These are phyloP conservation scores for Coemansia sp. DNA, from an alignment of 192 early-diverging fungal species.

Conservation along the genomic window DNA sequence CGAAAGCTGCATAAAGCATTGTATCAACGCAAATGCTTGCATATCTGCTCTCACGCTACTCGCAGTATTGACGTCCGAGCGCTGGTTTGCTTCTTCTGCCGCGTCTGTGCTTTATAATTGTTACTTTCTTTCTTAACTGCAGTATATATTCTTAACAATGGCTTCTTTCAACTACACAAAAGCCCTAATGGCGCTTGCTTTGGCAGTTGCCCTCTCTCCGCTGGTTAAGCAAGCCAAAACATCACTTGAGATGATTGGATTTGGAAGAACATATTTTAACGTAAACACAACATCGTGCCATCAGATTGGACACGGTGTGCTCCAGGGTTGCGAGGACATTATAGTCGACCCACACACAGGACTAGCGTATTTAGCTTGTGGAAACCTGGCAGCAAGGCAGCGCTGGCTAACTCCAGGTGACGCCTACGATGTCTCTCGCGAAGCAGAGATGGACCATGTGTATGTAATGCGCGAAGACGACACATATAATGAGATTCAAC, in stretches of 20 bases:
- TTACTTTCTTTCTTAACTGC: neutral
- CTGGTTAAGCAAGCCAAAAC: slow-evolving; percentile 11
- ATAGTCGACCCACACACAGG: slow-evolving; percentile 58
- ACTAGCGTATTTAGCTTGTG: slow-evolving; percentile 59
- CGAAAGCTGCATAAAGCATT: no score
- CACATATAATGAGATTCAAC: slow-evolving; percentile 22
- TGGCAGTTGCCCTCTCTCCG: neutral
- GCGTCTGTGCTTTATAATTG: neutral
- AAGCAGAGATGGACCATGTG: slow-evolving; percentile 42
- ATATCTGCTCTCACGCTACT: no score
- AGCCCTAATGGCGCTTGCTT: neutral
- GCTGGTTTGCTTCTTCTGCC: neutral
- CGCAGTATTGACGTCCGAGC: neutral
- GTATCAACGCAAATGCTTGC: no score
- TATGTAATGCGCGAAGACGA: slow-evolving; percentile 56
- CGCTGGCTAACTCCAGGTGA: slow-evolving; percentile 53
- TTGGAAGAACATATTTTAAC: slow-evolving; percentile 24
- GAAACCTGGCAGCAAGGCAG: slow-evolving; percentile 46
- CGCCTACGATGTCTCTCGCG: slow-evolving; percentile 27
- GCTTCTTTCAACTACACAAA: neutral
- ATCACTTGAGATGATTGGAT: slow-evolving; percentile 13
- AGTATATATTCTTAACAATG: neutral
- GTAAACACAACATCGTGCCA: slow-evolving; percentile 45
- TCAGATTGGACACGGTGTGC: slow-evolving; percentile 36
- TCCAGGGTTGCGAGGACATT: slow-evolving; percentile 61